Evolutionary conservation across 495 filamentous ascomycete genomes (phyloP).

Genomic region (Aspergillus steynii): DNA sequence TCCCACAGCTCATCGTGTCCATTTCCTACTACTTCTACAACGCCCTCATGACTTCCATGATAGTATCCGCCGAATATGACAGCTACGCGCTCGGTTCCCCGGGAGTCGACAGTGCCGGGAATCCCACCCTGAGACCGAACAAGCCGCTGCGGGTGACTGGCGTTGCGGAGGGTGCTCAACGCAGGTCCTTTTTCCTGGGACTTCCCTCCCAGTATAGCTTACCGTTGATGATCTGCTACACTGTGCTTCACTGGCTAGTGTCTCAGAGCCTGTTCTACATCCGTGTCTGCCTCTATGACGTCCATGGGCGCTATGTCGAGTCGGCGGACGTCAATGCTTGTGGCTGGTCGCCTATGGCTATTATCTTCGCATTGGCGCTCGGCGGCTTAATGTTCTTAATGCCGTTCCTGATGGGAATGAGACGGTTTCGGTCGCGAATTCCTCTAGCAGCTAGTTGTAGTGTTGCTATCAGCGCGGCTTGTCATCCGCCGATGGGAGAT

Average conservation of each 20-base stretch:
- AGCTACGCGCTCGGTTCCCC: conserved; percentile 10
- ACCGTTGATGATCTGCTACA: conserved; percentile 26
- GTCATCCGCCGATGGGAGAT: conserved; percentile 23
- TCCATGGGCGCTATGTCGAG: neutral
- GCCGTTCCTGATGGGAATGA: conserved; percentile 16
- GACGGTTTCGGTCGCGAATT: conserved; percentile 24
- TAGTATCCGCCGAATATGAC: conserved; percentile 29
- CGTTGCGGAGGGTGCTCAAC: conserved; percentile 31
- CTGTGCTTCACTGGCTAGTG: conserved; percentile 39
- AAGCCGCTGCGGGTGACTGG: conserved; percentile 38
- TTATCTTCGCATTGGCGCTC: conserved; percentile 23
- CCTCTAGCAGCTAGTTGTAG: conserved; percentile 31
- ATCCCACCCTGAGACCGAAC: conserved; percentile 11
- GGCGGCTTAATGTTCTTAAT: conserved; percentile 11
- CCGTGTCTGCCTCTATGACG: conserved; percentile 4
- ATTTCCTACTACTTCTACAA: conserved; percentile 39
- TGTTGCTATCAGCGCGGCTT: conserved; percentile 30
- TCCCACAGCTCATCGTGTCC: conserved; percentile 40
- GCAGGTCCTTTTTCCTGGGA: conserved; percentile 39
- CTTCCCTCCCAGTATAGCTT: conserved; percentile 41
- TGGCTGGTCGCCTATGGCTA: conserved; percentile 29
- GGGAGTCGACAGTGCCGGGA: neutral
- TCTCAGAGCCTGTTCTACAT: conserved; percentile 38
- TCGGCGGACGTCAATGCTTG: conserved; percentile 9
- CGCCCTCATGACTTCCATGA: conserved; percentile 34